Evolutionary conservation across 208 protist species (phyloP).

Genomic region (Acanthamoeba quina): DNA sequence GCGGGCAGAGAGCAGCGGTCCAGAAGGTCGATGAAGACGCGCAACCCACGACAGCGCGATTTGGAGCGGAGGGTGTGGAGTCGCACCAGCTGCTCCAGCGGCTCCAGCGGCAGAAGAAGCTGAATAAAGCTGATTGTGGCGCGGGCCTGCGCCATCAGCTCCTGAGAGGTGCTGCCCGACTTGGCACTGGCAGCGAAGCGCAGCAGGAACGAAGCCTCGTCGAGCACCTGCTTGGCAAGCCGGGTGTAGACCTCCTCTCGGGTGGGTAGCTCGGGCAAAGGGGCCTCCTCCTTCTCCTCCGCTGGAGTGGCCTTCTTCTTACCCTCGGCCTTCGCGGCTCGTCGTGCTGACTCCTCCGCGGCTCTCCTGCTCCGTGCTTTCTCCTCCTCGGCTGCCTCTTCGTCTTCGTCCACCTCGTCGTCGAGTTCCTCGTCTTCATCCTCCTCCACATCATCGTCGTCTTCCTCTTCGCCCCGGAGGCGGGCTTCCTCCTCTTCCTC

Average conservation of each 20-base stretch:
- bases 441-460: background rate
- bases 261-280: background rate
- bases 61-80: conserved; percentile 14
- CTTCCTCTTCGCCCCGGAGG: background rate
- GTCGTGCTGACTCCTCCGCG: background rate
- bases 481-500: conserved; percentile 48
- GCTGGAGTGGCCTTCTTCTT: background rate
- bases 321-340: background rate
- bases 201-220: background rate
- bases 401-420: conserved; percentile 12
- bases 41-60: conserved; percentile 3
- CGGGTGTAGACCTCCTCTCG: conserved; percentile 43
- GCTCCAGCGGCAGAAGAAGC: conserved; percentile 24
- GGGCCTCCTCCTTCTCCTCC: background rate
- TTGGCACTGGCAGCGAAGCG: conserved; percentile 39
- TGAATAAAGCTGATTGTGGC: conserved; percentile 28
- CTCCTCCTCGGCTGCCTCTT: conserved; percentile 8
- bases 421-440: conserved; percentile 1
- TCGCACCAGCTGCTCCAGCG: conserved; percentile 26
- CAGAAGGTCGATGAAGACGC: conserved; percentile 25
- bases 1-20: conserved; percentile 51
- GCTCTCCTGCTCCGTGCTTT: background rate
- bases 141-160: background rate
- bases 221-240: conserved; percentile 24
- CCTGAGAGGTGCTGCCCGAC: background rate